Evolutionary conservation across 163 green algal species (phyloP), one percentile per base, ranked within the genome.

Genomic region (Prototheca cutis): DNA sequence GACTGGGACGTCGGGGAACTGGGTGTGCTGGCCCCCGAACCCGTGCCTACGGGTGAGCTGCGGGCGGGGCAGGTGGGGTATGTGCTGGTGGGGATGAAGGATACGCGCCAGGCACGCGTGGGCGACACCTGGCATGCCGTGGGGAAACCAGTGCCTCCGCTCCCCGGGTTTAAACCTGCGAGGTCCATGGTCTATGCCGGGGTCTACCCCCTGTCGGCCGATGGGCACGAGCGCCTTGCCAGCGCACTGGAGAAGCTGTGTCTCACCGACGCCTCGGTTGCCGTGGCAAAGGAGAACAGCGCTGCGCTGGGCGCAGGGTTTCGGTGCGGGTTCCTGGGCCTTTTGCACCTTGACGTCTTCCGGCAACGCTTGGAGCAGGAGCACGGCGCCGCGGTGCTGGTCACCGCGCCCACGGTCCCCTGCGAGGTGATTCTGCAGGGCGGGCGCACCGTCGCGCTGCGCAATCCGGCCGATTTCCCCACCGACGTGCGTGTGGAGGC

Each of bases 311-410:
- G 88, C 2, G 74, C 82, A 7, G 88, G 87, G 31, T 94, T 91
- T 75, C 76, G 89, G 48, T 95, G 83, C 55, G 88, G 76, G 18
- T 82, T 82, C 55, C 61, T 81, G 52, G 91, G 92, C 0, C 74
- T 97, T 59, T 79, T 98, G 55, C 92, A 98, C 79, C 95, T 96
- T 87, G 92, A 98, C 63, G 88, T 94, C 18, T 79, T 81, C 57
- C 79, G 90, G 59, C 87, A 97, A 80, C 80, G 90, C 1, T 58
- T 97, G 34, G 90, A 98, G 80, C 80, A 92, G 33, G 92, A 98
- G 80, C 91, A 97, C 69, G 78, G 92, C 62, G 71, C 95, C n/a
- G 79, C 87, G 51, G 75, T 98, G 15, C 90, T 98, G 65, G 90
- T 87, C 53, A 97, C 92, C 6, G 80, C 92, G 3, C 92, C 92